Evolutionary conservation across 371 early-diverging fungal species (phyloP).

Genomic region (Mortierella sp.): DNA sequence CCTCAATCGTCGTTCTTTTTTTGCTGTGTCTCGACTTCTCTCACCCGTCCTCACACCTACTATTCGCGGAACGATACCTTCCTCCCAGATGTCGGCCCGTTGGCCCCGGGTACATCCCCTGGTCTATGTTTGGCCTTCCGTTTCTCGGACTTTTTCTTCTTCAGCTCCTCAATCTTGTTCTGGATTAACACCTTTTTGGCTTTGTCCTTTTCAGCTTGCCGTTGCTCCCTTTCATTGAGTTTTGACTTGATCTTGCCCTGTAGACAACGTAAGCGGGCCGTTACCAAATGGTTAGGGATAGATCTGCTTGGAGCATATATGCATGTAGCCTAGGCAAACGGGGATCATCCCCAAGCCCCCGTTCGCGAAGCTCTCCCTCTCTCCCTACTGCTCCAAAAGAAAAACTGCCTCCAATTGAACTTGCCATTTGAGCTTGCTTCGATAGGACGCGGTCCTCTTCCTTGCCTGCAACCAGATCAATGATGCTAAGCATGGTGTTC

Average conservation of each 20-base stretch:
- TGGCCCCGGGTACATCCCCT: constrained; percentile 18
- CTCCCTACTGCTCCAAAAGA: too few species aligned
- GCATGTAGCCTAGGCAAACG: too few species aligned
- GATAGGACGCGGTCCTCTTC: constrained; percentile 38
- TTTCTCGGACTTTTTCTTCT: constrained; percentile 45
- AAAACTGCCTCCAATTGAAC: too few species aligned
- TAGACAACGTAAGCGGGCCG: too few species aligned
- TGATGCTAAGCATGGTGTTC: constrained; percentile 49
- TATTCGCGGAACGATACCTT: constrained; percentile 31
- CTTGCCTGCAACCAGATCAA: constrained; percentile 48
- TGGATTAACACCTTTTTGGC: constrained; percentile 46
- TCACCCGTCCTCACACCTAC: too few species aligned
- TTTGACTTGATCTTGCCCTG: constrained; percentile 52
- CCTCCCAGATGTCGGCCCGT: constrained; percentile 9
- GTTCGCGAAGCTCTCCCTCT: neutral
- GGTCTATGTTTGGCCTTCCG: constrained; percentile 45
- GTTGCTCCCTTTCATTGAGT: constrained; percentile 31
- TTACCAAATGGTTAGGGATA: too few species aligned
- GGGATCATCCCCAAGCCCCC: too few species aligned
- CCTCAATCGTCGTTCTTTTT: too few species aligned
- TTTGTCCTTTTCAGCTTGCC: constrained; percentile 32
- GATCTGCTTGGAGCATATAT: neutral
- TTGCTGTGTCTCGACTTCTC: too few species aligned
- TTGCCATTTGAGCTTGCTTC: constrained; percentile 42
- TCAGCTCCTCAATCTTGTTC: constrained; percentile 50